Conservation (phyloP, 2,329 filamentous ascomycete species). For the Penicillium sp. region DNA sequence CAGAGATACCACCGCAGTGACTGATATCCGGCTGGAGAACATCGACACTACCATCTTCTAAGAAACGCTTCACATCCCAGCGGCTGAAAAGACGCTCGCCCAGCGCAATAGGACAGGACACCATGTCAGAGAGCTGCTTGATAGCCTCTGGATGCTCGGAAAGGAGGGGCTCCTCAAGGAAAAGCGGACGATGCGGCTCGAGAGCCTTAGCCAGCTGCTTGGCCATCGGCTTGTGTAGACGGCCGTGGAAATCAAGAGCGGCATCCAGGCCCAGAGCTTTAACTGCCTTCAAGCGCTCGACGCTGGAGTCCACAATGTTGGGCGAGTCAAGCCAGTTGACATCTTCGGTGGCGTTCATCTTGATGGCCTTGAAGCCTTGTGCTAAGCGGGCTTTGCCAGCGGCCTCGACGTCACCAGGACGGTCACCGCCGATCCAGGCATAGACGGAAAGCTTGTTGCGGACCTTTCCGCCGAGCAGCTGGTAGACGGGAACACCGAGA, state of each 20-base stretch:
- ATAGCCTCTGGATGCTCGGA: conserved; percentile 68
- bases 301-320: conserved; percentile 58
- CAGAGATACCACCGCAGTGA: conserved; percentile 71
- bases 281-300: conserved; percentile 67
- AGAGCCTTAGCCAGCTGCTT: conserved; percentile 69
- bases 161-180: conserved; percentile 72
- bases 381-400: conserved; percentile 53
- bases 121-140: conserved; percentile 58
- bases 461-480: conserved; percentile 71
- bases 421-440: conserved; percentile 74
- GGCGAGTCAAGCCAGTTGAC: conserved; percentile 75
- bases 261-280: conserved; percentile 69
- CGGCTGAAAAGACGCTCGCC: conserved; percentile 70
- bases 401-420: conserved; percentile 63
- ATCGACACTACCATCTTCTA: conserved; percentile 67
- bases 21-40: conserved; percentile 71
- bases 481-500: conserved; percentile 66
- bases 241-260: conserved; percentile 75
- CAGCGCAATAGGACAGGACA: conserved; percentile 65
- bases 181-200: conserved; percentile 68
- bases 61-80: conserved; percentile 71
- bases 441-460: conserved; percentile 69
- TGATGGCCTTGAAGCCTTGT: conserved; percentile 51
- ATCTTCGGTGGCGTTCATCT: conserved; percentile 79
- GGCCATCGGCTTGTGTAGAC: conserved; percentile 76